Evolutionary conservation across 495 filamentous ascomycete species (phyloP), one percentile per base, ranked within the genome.

Genomic region (Annulohypoxylon nitens): DNA sequence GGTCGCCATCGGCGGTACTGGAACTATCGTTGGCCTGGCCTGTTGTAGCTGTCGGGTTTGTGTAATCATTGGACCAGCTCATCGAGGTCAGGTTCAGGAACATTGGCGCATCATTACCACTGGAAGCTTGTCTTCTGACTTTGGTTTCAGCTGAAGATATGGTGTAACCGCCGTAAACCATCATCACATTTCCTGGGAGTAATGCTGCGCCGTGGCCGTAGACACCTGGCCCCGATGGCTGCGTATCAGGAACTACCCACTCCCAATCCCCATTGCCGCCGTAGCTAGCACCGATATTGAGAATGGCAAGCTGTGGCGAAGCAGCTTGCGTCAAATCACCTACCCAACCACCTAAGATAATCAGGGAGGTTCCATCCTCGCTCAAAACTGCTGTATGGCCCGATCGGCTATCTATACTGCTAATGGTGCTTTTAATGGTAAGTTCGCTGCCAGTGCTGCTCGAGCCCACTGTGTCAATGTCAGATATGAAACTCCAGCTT

Each of bases 261-360:
- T 80, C 76, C 95, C 95, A 97, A 58, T 89, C 83, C 4, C 85
- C 86, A 33, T 82, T 80, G 4, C 90, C 92, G 5, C 90, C 90
- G 76, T 90, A 94, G 16, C 88, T 90, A 30, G 86, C 85, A 8
- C 92, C 91, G 25, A 97, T 79, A 36, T 92, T 83, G 16, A 97
- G 81, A 18, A 97, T 81, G 1, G 88, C 93, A 11, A 98, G 82
- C 75, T 95, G 93, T 12, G 95, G 95, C 37, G 88, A 81, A 1
- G 95, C 95, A 14, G 94, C 86, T 34, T 89, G 89, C 18, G 80
- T 86, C 0, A 89, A 83, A 80, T 97, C 90, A 12, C 95, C 95
- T 11, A 97, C 93, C 95, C 95, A 98, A 8, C 95, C 95, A 12
- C 95, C 95, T 74, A 93, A 87, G 3, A 98, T 83, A 51, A 97